These are phyloP conservation scores for Vanrija sp. DNA, from an alignment of 1,284 basidiomycete species.

Conservation along the genomic window DNA sequence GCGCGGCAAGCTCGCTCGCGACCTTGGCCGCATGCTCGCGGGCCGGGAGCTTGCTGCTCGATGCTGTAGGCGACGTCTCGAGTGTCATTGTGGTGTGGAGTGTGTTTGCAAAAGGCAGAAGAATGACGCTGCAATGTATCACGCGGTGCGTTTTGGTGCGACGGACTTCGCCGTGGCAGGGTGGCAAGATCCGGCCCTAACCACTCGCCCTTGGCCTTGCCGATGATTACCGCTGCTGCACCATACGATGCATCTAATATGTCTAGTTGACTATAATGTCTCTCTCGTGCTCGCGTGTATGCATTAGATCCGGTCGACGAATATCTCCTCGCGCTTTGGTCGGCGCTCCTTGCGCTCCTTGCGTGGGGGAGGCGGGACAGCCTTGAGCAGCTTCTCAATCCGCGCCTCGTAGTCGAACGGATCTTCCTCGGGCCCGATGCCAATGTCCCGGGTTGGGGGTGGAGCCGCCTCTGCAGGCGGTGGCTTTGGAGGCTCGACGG, in stretches of 20 bases:
- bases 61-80: neutral
- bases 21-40: constrained; percentile 42
- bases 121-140: neutral
- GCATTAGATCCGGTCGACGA: constrained; percentile 10
- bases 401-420: constrained; percentile 26
- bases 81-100: constrained; percentile 4
- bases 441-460: constrained; percentile 33
- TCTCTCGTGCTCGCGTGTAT: too few relatives aligned
- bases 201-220: too few relatives aligned
- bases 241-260: too few relatives aligned
- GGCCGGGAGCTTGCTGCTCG: constrained; percentile 33
- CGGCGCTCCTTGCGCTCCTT: constrained; percentile 5
- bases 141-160: too few relatives aligned
- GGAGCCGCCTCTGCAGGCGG: neutral
- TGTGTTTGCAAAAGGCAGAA: neutral
- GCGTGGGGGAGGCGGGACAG: constrained; percentile 5
- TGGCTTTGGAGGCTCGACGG: constrained; percentile 2
- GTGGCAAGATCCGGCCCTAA: too few relatives aligned
- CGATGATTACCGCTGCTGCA: too few relatives aligned
- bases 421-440: constrained; percentile 38
- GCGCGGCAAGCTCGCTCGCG: constrained; percentile 29
- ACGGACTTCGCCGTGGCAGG: too few relatives aligned
- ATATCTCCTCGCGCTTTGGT: constrained; percentile 1
- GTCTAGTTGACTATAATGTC: too few relatives aligned
- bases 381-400: constrained; percentile 16